These are phyloP conservation scores for Talaromyces sp. DNA, from an alignment of 2,329 filamentous ascomycete genomes.

Conservation along the genomic window DNA sequence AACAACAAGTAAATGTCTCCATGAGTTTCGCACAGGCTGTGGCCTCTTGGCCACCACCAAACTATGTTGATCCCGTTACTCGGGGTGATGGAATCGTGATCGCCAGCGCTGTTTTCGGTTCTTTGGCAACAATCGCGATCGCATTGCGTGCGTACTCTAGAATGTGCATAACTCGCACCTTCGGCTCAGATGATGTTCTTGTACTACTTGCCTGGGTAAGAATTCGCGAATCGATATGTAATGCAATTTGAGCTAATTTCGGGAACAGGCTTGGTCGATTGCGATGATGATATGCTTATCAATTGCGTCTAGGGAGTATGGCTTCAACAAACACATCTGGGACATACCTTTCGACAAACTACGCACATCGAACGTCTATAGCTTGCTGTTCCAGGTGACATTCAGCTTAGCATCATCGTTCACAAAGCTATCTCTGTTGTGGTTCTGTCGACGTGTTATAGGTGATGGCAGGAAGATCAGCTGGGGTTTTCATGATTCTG, in stretches of 20 bases:
- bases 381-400: background rate
- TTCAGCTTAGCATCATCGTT: background rate
- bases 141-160: constrained; percentile 48
- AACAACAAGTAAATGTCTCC: background rate
- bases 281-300: constrained; percentile 1
- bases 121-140: constrained; percentile 41
- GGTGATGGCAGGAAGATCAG: constrained; percentile 8
- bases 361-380: background rate
- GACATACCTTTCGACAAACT: background rate
- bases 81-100: constrained; percentile 46
- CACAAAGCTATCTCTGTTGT: constrained; percentile 19
- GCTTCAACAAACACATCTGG: background rate
- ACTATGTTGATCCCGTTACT: constrained; percentile 46
- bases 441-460: constrained; percentile 16
- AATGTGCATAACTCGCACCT: constrained; percentile 43
- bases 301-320: background rate
- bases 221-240: background rate
- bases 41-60: constrained; percentile 45
- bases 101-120: constrained; percentile 39
- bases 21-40: constrained; percentile 8
- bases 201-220: constrained; percentile 32
- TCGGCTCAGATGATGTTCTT: constrained; percentile 48
- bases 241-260: background rate
- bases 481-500: constrained; percentile 9
- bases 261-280: background rate